A percentile compares a stretch with the other conserved stretches of the same genome.
These are phyloP conservation scores for Arthrobotrys musiformis DNA, from an alignment of 2,329 filamentous ascomycete genomes.

Conservation along the genomic window DNA sequence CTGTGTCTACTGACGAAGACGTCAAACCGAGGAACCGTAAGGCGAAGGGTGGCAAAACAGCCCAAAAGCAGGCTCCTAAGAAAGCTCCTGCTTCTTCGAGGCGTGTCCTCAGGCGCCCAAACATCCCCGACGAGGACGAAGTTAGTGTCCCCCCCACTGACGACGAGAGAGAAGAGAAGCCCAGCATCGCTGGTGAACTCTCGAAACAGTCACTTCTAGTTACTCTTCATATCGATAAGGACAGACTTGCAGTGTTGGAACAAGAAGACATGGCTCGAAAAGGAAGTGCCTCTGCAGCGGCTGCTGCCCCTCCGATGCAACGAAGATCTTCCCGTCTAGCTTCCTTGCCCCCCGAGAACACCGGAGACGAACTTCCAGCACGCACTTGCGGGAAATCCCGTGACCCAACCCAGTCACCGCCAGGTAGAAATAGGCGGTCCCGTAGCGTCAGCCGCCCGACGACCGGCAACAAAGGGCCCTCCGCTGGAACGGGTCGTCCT, in stretches of 20 bases:
- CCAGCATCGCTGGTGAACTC: neutral
- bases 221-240: constrained; percentile 12
- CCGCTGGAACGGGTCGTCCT: constrained; percentile 58
- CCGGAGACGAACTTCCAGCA: constrained; percentile 25
- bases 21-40: constrained; percentile 31
- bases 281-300: constrained; percentile 27
- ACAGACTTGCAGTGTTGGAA: neutral
- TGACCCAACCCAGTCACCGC: constrained; percentile 57
- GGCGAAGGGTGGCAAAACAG: constrained; percentile 45
- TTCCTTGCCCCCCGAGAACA: constrained; percentile 46
- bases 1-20: constrained; percentile 42
- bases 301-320: constrained; percentile 17
- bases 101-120: constrained; percentile 26
- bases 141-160: constrained; percentile 48
- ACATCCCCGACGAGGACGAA: constrained; percentile 37
- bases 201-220: constrained; percentile 21
- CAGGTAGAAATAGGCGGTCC: constrained; percentile 58
- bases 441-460: constrained; percentile 60
- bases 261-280: constrained; percentile 35
- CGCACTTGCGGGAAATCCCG: constrained; percentile 50
- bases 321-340: constrained; percentile 45
- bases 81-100: constrained; percentile 32
- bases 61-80: constrained; percentile 42
- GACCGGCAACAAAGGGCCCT: constrained; percentile 59
- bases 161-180: constrained; percentile 36